Evolutionary conservation across 495 filamentous ascomycete genomes (phyloP), one percentile per base, ranked within the genome.

Genomic region (Penicillium turbatum): DNA sequence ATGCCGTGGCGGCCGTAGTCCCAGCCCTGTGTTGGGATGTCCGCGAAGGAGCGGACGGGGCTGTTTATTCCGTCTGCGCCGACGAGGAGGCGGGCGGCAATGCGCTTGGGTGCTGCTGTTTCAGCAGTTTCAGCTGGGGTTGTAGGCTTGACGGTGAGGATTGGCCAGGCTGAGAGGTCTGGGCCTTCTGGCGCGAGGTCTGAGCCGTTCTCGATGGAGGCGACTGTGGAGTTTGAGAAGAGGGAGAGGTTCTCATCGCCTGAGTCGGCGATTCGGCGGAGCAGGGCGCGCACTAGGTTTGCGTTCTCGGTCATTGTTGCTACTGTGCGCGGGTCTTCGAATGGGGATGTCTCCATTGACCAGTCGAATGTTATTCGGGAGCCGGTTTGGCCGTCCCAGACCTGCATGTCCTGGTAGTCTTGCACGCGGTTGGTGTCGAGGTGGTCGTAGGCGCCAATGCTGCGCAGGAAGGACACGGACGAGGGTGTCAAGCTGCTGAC

Each of bases 281-380:
- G 72, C 6, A 99, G 77, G 1, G 82, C 90, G 11, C 82, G 82
- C 11, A 88, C 88, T 13, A 96, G 79, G 63, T 97, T 97, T 34
- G 84, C 63, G 64, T 99, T 99, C 77, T 99, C 93, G 24, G 82
- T 89, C 93, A 99, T 99, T 63, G 89, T 92, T 10, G 95, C 93
- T 48, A 99, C 91, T 1, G 84, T 87, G 19, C 68, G 67, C 36
- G 71, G 56, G 42, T 75, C 71, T 51, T 77, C 74, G 45, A 76
- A 77, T 3, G 73, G 64, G 2, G 71, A 68, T 15, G 77, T 71
- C 21, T 79, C 78, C 15, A 74, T 70, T 21, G 78, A 73, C 81
- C 83, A 86, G 71, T 93, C 87, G 68, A 99, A 99, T 50, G 87
- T 85, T 67, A 99, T 95, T 41, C 83, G 80, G 34, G 91, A 86